These are phyloP conservation scores for Gastrolobium bilobum DNA, from an alignment of 306 rosid genomes.

Conservation along the genomic window DNA sequence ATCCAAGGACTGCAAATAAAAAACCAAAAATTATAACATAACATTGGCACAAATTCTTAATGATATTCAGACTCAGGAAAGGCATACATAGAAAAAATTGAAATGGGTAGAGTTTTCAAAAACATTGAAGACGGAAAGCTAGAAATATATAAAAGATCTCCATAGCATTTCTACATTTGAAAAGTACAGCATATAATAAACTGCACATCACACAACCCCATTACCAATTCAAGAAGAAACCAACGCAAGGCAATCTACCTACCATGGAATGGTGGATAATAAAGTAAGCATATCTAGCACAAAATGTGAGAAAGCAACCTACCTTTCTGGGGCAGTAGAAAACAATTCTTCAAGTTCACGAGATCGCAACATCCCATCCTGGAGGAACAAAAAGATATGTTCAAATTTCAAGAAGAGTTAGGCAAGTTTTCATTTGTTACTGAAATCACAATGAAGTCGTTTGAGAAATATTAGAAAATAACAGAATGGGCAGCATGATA, in stretches of 20 bases:
- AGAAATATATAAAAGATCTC: background rate
- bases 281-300: conserved; percentile 10
- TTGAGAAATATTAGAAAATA: conserved; percentile 29
- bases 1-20: conserved; percentile 80
- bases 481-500: conserved; percentile 8
- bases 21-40: conserved; percentile 42
- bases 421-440: conserved; percentile 7
- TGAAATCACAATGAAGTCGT: background rate
- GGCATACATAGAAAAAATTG: conserved; percentile 24
- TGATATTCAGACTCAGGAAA: conserved; percentile 40
- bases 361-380: conserved; percentile 90
- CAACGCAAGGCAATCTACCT: conserved; percentile 18
- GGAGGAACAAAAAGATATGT: conserved; percentile 34
- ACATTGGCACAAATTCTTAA: conserved; percentile 10
- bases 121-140: conserved; percentile 24
- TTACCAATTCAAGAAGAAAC: conserved; percentile 25
- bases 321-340: conserved; percentile 98
- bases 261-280: background rate
- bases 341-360: conserved; percentile 91
- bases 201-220: conserved; percentile 2
- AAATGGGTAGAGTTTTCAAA: conserved; percentile 13
- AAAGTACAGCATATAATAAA: conserved; percentile 15
- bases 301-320: conserved; percentile 37
- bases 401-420: conserved; percentile 36
- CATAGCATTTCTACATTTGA: conserved; percentile 13